Percentiles rank a stretch among this genome's conserved stretches.
These are phyloP conservation scores for Colletotrichum shisoi DNA, from an alignment of 2,329 filamentous ascomycete genomes.

Conservation along the genomic window DNA sequence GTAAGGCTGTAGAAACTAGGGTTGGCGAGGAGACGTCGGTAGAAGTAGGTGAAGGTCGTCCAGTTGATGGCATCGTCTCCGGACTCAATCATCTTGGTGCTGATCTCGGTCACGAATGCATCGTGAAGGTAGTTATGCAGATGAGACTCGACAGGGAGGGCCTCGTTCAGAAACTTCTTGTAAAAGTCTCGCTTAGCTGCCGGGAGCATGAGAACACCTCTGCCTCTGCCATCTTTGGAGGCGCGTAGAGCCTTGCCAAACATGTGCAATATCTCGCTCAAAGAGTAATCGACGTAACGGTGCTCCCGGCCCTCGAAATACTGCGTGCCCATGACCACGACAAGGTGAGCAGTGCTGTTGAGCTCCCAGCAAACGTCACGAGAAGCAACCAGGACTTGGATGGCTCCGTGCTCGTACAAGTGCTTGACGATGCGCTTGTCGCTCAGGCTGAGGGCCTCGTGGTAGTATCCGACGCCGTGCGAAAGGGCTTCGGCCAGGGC, in stretches of 20 bases:
- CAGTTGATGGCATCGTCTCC: constrained; percentile 98
- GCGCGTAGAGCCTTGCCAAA: constrained; percentile 90
- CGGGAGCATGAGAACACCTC: constrained; percentile 95
- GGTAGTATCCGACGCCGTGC: constrained; percentile 96
- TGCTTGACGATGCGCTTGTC: constrained; percentile 95
- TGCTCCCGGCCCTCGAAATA: constrained; percentile 97
- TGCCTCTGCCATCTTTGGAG: constrained; percentile 78
- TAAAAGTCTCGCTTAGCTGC: constrained; percentile 96
- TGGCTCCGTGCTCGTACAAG: constrained; percentile 86
- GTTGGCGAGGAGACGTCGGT: constrained; percentile 90
- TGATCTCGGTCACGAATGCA: constrained; percentile 96
- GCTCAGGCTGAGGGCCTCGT: constrained; percentile 86
- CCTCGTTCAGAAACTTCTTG: constrained; percentile 97
- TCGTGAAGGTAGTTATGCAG: constrained; percentile 91
- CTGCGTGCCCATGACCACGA: constrained; percentile 97
- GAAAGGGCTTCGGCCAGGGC: constrained; percentile 87
- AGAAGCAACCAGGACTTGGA: constrained; percentile 79
- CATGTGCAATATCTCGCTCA: constrained; percentile 96
- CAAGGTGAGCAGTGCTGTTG: constrained; percentile 84
- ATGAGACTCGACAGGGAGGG: constrained; percentile 92
- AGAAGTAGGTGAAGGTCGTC: constrained; percentile 99
- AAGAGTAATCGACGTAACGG: constrained; percentile 93
- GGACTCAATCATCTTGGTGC: constrained; percentile 92
- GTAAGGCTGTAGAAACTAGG: constrained; percentile 94
- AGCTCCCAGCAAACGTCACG: constrained; percentile 97